A percentile compares a stretch with the other conserved stretches of the same genome.
Conservation (phyloP, 805 yeast genomes). For the Metschnikowia reukaufii region DNA sequence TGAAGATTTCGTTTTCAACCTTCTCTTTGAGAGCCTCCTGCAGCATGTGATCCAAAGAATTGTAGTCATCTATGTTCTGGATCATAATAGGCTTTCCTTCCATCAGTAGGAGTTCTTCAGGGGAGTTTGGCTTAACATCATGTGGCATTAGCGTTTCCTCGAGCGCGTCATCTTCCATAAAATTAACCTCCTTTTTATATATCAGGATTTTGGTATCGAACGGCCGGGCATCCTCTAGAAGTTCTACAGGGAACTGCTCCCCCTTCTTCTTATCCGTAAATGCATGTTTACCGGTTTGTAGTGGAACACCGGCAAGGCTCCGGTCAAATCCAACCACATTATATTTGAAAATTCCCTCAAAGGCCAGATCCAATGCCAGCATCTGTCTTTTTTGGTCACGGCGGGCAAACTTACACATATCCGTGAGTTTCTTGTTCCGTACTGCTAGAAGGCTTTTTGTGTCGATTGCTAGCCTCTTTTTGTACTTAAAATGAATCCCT, state of each 20-base stretch:
- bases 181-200: conserved; percentile 39
- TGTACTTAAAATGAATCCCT: conserved; percentile 38
- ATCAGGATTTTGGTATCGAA: conserved; percentile 28
- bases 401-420: conserved; percentile 38
- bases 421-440: conserved; percentile 32
- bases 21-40: conserved; percentile 18
- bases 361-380: conserved; percentile 31
- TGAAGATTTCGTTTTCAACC: conserved; percentile 30
- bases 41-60: conserved; percentile 17
- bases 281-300: conserved; percentile 27
- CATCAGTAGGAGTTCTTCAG: conserved; percentile 15
- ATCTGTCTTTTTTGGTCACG: conserved; percentile 33
- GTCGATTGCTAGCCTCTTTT: conserved; percentile 31
- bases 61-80: conserved; percentile 31
- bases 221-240: conserved; percentile 38
- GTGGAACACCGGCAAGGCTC: conserved; percentile 39
- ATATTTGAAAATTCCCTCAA: conserved; percentile 32
- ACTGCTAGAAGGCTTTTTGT: conserved; percentile 32
- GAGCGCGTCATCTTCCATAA: conserved; percentile 25
- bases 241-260: conserved; percentile 34
- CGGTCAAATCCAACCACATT: conserved; percentile 45
- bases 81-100: conserved; percentile 27
- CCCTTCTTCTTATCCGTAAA: conserved; percentile 17
- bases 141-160: conserved; percentile 19
- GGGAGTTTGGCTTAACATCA: conserved; percentile 16